Evolutionary conservation across 257 asterid genomes (phyloP), one percentile per base, ranked within the genome.

Genomic region (Agastache rugosa): DNA sequence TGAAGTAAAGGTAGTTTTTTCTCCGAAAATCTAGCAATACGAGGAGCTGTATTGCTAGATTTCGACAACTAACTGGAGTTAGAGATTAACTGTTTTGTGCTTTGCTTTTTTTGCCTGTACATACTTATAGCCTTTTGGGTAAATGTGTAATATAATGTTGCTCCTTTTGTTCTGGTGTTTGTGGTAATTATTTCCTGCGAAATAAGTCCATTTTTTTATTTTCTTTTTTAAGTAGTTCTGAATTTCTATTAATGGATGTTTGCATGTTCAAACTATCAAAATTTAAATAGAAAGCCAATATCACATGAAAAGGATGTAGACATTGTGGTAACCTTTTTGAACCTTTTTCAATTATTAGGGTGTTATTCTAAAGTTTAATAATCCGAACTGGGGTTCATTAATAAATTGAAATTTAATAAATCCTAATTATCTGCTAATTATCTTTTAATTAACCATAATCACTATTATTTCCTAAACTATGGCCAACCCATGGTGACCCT

Each of bases 41-140:
- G 73, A 63, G 66, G 73, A 63, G 66, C 64, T 64, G 34, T 44
- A 35, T 34, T 63, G 65, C 27, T 19, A 11, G 71, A 65, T 56
- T 77, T 76, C 65, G 79, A 75, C 62, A 67, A 75, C 88, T 81
- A 82, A 87, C 89, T 41, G 67, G 63, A 76, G 81, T 83, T 69
- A 78, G 58, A 47, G 75, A 44, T 63, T 14, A 69, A 62, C 67
- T 77, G 78, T 77, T 70, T 65, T 67, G 72, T 39, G 59, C 53
- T 78, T 31, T 27, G 39, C 66, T 70, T 63, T 66, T 72, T 66
- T 75, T 60, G 37, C 77, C 71, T 74, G 77, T 75, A 65, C 65
- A 84, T 84, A 80, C 82, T 79, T 68, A 35, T 29, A 59, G 23
- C 48, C 22, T 22, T 19, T 19, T 37, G 55, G 74, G 80, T 74